phyloP scores from a whole-genome alignment of 176 grass and related monocot genomes.

The Zea luxurians region DNA sequence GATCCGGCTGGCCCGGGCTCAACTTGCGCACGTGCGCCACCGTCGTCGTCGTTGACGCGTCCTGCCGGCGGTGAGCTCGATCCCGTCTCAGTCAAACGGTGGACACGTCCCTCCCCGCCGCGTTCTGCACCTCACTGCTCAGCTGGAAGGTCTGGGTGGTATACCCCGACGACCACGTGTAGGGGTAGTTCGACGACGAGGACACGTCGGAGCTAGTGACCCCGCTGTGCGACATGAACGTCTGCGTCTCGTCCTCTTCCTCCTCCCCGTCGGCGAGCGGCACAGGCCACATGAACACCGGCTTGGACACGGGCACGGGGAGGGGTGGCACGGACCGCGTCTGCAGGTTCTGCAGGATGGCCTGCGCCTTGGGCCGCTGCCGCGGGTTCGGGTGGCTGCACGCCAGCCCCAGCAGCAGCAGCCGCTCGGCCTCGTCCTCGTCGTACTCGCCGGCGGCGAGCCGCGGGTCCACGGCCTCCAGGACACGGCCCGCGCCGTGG shows the following conservation, averaged over 20 bases:
- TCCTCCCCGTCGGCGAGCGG: constrained; percentile 13
- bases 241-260: not conserved
- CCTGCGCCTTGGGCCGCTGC: constrained; percentile 59
- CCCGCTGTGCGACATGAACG: constrained; percentile 11
- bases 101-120: constrained; percentile 32
- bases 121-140: constrained; percentile 40
- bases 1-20: not conserved
- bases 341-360: constrained; percentile 56
- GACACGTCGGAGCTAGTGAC: constrained; percentile 27
- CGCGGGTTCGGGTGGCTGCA: constrained; percentile 80
- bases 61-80: not conserved
- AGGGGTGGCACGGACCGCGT: constrained; percentile 41
- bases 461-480: constrained; percentile 60
- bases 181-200: constrained; percentile 53
- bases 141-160: constrained; percentile 44
- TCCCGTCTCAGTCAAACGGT: constrained; percentile 20
- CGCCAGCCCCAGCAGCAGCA: constrained; percentile 79
- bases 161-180: constrained; percentile 44
- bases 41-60: constrained; percentile 39
- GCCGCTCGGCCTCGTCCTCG: constrained; percentile 51
- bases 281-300: constrained; percentile 71
- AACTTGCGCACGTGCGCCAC: constrained; percentile 7
- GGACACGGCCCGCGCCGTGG: constrained; percentile 52
- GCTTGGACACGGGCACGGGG: constrained; percentile 56
- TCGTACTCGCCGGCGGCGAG: constrained; percentile 43